Evolutionary conservation across 164 flowering plant species (phyloP), one percentile per base, ranked within the genome.

Genomic region (Chimonanthus salicifolius): DNA sequence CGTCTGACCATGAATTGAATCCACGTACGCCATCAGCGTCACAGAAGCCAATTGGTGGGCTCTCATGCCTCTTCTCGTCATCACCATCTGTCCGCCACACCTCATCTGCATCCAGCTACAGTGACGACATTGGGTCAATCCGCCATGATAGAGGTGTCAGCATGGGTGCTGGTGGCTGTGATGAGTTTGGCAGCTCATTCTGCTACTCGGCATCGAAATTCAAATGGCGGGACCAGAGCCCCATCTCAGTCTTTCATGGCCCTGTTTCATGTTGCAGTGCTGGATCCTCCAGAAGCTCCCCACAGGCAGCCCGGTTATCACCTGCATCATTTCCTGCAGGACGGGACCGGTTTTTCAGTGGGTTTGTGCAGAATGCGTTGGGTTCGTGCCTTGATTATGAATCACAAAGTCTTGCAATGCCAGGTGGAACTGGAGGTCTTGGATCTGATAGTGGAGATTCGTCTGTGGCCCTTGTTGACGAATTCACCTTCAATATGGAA

Each of bases 231-330:
- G 82, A 84, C 69, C 90, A 82, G 80, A 95, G 98, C 76, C 98
- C 98, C 16, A 89, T 93, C 0, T 92, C 99, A 33, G 97, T 95
- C 67, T 79, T 95, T 71, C 93, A 93, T 13, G 96, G 91, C 9
- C 92, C 97, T 8, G 84, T 84, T 54, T 89, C 97, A 10, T 87
- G 89, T 46, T 73, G 80, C 66, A 73, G 85, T 44, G 78, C 74
- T 47, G 87, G 85, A 33, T 77, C 86, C n/a, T 71, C 87, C 2
- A 79, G 88, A 74, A 90, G 93, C 67, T 84, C 86, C 3, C 88
- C 91, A 2, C 75, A 74, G 80, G 83, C 88, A 49, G 74, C 75
- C 68, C 44, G 72, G 7, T 67, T 85, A 0, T 88, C 84, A 8
- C 80, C 74, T 48, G 82, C 60, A n/a, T 13, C 60, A 3, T 72